phyloP scores from a whole-genome alignment of 495 filamentous ascomycete species.

The Staphylotrichum tortipilum region DNA sequence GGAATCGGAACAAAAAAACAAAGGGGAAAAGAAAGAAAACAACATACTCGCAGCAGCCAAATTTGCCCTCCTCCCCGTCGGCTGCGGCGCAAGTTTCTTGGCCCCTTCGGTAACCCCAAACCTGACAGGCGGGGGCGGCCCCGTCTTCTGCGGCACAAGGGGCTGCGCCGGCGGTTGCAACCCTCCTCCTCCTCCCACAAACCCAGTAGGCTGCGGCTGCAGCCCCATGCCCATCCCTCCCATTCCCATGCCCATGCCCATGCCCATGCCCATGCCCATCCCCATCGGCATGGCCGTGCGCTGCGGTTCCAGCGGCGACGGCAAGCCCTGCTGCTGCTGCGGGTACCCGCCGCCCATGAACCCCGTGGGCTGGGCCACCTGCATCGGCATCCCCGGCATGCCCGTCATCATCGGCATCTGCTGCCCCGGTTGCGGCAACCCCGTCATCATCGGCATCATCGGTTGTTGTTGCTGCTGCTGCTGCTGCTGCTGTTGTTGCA shows the following conservation, averaged over 20 bases:
- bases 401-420: conserved; percentile 36
- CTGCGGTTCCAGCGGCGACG: conserved; percentile 45
- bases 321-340: conserved; percentile 32
- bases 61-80: conserved; percentile 85
- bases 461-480: conserved; percentile 28
- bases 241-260: conserved; percentile 28
- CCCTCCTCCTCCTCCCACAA: conserved; percentile 16
- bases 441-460: conserved; percentile 39
- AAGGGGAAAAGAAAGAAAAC: conserved; percentile 8
- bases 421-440: conserved; percentile 34
- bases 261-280: conserved; percentile 43
- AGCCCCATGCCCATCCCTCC: conserved; percentile 44
- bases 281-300: too few relatives aligned
- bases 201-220: conserved; percentile 46
- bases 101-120: conserved; percentile 68
- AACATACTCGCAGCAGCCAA: conserved; percentile 92
- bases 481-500: conserved; percentile 27
- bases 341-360: conserved; percentile 13
- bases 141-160: conserved; percentile 82
- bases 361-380: conserved; percentile 42
- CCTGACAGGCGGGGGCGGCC: conserved; percentile 79
- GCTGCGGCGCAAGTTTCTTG: conserved; percentile 77
- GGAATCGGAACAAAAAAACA: conserved; percentile 5
- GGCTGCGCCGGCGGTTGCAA: conserved; percentile 27
- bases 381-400: conserved; percentile 31